Evolutionary conservation across 164 flowering plant genomes (phyloP).

Genomic region (Macadamia tetraphylla): DNA sequence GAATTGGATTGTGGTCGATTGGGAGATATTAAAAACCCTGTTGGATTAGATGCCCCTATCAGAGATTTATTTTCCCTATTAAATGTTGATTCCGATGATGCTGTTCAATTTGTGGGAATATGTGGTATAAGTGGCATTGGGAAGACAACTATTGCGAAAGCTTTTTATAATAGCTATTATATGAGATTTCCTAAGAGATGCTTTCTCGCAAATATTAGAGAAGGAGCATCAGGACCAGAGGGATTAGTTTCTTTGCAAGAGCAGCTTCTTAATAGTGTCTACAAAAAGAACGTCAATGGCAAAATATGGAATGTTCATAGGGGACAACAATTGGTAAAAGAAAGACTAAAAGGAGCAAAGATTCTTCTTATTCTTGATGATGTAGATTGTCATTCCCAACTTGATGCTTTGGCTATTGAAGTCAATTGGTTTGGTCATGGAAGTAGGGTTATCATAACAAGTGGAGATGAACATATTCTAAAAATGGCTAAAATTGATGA

Average conservation of each 20-base stretch:
- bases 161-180: no score
- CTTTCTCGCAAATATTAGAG: no score
- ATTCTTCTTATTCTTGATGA: constrained; percentile 23
- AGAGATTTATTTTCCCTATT: no score
- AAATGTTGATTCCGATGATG: no score
- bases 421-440: constrained; percentile 20
- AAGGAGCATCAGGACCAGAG: neutral
- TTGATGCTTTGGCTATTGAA: constrained; percentile 6
- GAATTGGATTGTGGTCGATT: no score
- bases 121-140: no score
- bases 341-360: neutral
- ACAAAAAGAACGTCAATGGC: neutral
- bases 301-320: neutral
- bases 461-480: constrained; percentile 1
- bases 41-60: no score
- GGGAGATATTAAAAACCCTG: no score
- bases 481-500: neutral
- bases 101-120: no score
- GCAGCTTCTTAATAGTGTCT: neutral
- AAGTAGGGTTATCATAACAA: constrained; percentile 21
- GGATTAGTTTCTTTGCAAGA: constrained; percentile 5
- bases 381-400: constrained; percentile 15
- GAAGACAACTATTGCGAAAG: no score
- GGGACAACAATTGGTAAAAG: neutral
- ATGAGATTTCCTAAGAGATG: no score